A percentile compares a stretch with the other conserved stretches of the same genome.
phyloP scores from a whole-genome alignment of 2,329 filamentous ascomycete genomes.

The Gaeumannomyces tritici region DNA sequence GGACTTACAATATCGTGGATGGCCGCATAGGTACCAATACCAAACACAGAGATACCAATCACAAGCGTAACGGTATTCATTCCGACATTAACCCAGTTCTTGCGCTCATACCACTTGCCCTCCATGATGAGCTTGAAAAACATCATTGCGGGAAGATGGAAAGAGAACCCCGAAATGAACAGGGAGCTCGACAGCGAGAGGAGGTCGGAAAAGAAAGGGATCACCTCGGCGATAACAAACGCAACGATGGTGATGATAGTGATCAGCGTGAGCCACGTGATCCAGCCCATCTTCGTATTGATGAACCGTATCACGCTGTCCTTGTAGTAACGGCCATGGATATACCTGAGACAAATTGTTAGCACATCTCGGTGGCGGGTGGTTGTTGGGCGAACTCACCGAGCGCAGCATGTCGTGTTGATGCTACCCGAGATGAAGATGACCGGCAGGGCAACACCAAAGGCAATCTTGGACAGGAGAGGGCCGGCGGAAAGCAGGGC shows the following conservation, averaged over 20 bases:
- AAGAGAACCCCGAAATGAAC: conserved; percentile 38
- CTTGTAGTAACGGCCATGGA: conserved; percentile 30
- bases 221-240: conserved; percentile 63
- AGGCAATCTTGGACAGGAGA: conserved; percentile 55
- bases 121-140: conserved; percentile 23
- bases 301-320: conserved; percentile 33
- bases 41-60: conserved; percentile 6
- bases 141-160: conserved; percentile 22
- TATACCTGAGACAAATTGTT: conserved; percentile 16
- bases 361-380: too few species aligned
- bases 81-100: conserved; percentile 12
- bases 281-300: conserved; percentile 38
- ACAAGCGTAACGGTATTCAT: conserved; percentile 3
- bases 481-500: conserved; percentile 56
- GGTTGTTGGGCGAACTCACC: conserved; percentile 6
- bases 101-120: conserved; percentile 15
- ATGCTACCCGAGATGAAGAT: conserved; percentile 69
- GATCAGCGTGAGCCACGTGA: conserved; percentile 47
- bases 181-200: conserved; percentile 40
- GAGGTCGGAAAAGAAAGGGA: conserved; percentile 63
- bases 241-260: conserved; percentile 49
- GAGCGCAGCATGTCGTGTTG: conserved; percentile 38
- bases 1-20: conserved; percentile 6
- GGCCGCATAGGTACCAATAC: conserved; percentile 7
- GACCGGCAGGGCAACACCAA: conserved; percentile 60